Evolutionary conservation across 192 early-diverging fungal genomes (phyloP).

Genomic region (Phlyctochytrium bullatum): DNA sequence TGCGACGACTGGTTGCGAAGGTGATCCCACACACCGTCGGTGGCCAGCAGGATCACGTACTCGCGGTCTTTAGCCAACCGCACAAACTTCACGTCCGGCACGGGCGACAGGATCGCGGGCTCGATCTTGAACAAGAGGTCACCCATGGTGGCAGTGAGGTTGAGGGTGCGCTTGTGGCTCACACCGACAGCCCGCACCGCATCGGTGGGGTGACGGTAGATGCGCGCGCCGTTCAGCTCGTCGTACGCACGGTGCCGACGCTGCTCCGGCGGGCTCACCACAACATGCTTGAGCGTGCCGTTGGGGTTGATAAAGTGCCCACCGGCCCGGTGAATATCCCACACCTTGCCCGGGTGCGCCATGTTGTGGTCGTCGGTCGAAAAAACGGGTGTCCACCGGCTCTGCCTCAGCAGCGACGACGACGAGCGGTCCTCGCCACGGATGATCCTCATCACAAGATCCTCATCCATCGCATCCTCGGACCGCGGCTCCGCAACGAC

Average conservation of each 20-base stretch:
- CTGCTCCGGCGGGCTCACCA: constrained; percentile 20
- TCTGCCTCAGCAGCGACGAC: not conserved
- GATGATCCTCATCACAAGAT: not conserved
- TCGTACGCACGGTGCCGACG: constrained; percentile 35
- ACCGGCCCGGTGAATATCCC: constrained; percentile 44
- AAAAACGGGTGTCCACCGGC: constrained; percentile 44
- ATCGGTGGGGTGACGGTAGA: constrained; percentile 48
- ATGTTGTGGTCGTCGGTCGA: constrained; percentile 56
- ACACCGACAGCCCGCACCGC: constrained; percentile 51
- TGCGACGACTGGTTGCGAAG: constrained; percentile 30
- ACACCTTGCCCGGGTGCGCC: constrained; percentile 55
- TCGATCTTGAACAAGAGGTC: constrained; percentile 62
- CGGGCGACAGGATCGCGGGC: constrained; percentile 46
- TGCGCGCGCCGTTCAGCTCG: constrained; percentile 47
- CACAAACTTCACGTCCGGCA: constrained; percentile 53
- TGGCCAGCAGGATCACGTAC: constrained; percentile 49
- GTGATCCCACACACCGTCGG: constrained; percentile 66
- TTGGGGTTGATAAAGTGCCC: constrained; percentile 54
- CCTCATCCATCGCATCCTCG: constrained; percentile 9
- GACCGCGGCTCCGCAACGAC: constrained; percentile 7
- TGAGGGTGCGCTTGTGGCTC: constrained; percentile 54
- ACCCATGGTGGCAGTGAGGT: constrained; percentile 62
- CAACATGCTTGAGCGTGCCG: constrained; percentile 34
- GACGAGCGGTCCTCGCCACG: not conserved
- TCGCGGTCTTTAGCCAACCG: constrained; percentile 30